Evolutionary conservation across 768 basidiomycete genomes (phyloP), one percentile per base, ranked within the genome.

Genomic region (Suillus subaureus): DNA sequence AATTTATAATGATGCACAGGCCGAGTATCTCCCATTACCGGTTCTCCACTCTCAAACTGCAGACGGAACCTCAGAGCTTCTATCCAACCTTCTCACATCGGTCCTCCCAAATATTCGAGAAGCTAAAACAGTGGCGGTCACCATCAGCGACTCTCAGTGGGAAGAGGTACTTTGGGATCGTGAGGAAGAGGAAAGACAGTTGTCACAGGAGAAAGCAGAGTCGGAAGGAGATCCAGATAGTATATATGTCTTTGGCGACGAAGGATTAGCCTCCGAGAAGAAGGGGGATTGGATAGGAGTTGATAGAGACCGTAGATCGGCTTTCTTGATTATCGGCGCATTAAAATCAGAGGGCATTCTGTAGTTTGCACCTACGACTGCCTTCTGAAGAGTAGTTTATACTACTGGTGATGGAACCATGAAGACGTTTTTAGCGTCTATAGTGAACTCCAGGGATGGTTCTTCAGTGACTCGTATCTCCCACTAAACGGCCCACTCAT

Each of bases 1-100:
- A 13, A 42, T 39, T 6, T 21, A 49, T 15, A 9, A 47, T n/a
- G 12, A 28, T 57, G 39, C 39, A 43, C 65, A 93, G 92, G 92
- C 91, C 8, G 92, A 94, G 74, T 94, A 94, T 73, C 84, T 93
- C 18, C 92, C 92, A 3, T 79, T 94, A 15, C 89, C 91, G 2
- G 83, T 83, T 42, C 83, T 92, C 64, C 86, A 86, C 64, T 87
- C 88, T 15, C 85, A 87, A 61, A 79, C 83, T 0, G 82, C 84
- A 15, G 89, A 91, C 61, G 88, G 88, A 42, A 89, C 89, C 4
- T 89, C 90, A 4, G 89, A 90, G 65, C 80, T 94, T 15, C 78
- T 94, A 13, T 91, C 90, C 5, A 89, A 91, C 71, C 81, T 94
- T 28, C 79, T 94, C 33, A 84, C 89, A 23, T 90, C 92, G 0